Conservation (phyloP, 1,284 basidiomycete genomes). For the Sporisorium exsertum region DNA sequence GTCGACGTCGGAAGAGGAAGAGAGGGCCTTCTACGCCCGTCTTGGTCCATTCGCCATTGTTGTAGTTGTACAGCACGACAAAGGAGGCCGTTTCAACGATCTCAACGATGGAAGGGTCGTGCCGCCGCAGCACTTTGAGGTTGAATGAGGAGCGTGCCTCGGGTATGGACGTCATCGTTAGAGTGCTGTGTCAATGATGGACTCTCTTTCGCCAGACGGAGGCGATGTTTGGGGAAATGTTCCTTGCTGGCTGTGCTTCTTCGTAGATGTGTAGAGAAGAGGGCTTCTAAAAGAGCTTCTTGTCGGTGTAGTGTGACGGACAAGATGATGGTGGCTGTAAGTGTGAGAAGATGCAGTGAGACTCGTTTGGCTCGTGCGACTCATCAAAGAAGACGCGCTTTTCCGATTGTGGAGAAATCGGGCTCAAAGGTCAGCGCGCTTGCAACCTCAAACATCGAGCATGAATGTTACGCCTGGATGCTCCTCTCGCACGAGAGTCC, state of each 20-base stretch:
- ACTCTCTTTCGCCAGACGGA: neutral
- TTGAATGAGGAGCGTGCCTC: slow-evolving; percentile 72
- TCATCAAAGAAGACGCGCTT: neutral
- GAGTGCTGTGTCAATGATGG: neutral
- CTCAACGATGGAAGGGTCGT: slow-evolving; percentile 81
- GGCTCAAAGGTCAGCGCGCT: neutral
- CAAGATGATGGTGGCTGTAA: neutral
- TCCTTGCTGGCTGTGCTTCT: no score
- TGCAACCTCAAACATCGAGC: neutral
- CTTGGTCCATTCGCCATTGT: slow-evolving; percentile 74
- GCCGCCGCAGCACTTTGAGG: slow-evolving; percentile 82
- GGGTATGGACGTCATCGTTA: slow-evolving; percentile 25
- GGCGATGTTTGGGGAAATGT: neutral
- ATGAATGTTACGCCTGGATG: no score
- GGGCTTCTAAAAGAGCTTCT: no score
- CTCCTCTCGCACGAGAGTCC: no score
- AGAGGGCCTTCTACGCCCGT: slow-evolving; percentile 87
- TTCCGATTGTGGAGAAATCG: slow-evolving; percentile 9
- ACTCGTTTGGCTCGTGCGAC: slow-evolving; percentile 9
- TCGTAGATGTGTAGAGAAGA: no score
- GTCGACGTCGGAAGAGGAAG: slow-evolving; percentile 86
- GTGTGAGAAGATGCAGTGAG: neutral
- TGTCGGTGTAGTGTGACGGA: neutral
- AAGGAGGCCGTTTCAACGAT: slow-evolving; percentile 88
- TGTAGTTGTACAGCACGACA: slow-evolving; percentile 72